A percentile compares a stretch with the other conserved stretches of the same genome.
These are phyloP conservation scores for Fusarium stilboides DNA, from an alignment of 2,329 filamentous ascomycete species.

Conservation along the genomic window DNA sequence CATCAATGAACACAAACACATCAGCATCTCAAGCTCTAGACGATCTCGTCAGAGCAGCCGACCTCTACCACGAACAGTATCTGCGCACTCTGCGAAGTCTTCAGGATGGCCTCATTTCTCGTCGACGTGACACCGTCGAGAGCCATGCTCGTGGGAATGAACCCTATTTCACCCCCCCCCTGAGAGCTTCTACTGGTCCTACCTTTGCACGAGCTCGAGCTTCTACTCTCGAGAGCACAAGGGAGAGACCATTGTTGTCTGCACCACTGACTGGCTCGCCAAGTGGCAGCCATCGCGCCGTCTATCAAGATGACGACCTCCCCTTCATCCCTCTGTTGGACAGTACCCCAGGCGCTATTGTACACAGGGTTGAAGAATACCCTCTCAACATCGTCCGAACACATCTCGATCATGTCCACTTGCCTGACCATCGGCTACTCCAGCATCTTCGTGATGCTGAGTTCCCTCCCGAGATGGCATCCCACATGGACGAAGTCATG, in stretches of 20 bases:
- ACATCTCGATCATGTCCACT: constrained; percentile 45
- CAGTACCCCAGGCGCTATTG: constrained; percentile 4
- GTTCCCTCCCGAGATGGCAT: constrained; percentile 59
- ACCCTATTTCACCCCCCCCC: constrained; percentile 47
- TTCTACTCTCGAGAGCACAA: constrained; percentile 51
- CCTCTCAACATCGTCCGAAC: constrained; percentile 31
- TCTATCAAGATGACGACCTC: constrained; percentile 52
- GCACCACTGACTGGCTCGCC: constrained; percentile 46
- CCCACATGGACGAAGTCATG: constrained; percentile 57
- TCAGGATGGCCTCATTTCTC: constrained; percentile 48
- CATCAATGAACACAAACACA: constrained; percentile 40
- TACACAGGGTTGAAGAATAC: constrained; percentile 38
- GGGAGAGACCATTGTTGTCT: constrained; percentile 45
- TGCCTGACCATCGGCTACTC: constrained; percentile 61
- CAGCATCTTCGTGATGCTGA: constrained; percentile 58
- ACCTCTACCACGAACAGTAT: constrained; percentile 55
- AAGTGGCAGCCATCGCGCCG: constrained; percentile 33
- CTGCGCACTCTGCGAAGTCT: constrained; percentile 51
- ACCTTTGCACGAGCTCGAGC: constrained; percentile 48
- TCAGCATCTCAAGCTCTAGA: constrained; percentile 50
- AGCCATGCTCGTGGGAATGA: constrained; percentile 24
- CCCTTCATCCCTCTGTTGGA: constrained; percentile 53
- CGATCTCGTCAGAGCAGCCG: constrained; percentile 54
- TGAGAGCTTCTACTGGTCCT: constrained; percentile 45
- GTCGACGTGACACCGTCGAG: constrained; percentile 43